These are phyloP conservation scores for Mortierella sp. DNA, from an alignment of 371 early-diverging fungal genomes.

Conservation along the genomic window DNA sequence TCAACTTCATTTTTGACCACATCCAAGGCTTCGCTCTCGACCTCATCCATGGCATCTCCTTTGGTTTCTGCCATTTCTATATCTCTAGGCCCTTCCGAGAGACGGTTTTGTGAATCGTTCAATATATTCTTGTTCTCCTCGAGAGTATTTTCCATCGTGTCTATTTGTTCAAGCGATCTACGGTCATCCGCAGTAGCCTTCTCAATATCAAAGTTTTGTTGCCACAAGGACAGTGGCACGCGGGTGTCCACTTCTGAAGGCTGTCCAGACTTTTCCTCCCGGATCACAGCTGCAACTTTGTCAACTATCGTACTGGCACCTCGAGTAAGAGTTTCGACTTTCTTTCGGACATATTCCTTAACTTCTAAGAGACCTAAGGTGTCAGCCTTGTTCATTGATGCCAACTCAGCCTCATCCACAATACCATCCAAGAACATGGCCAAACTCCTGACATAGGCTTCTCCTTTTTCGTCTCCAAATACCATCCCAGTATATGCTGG, in stretches of 20 bases:
- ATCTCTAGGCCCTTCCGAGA: slow-evolving; percentile 13
- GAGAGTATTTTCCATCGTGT: slow-evolving; percentile 1
- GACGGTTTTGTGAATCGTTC: slow-evolving; percentile 7
- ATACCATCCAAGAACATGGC: slow-evolving; percentile 70
- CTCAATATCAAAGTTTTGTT: slow-evolving; percentile 21
- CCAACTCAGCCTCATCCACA: slow-evolving; percentile 22
- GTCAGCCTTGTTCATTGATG: slow-evolving; percentile 18
- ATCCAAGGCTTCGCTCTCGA: not conserved
- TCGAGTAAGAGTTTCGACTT: slow-evolving; percentile 42
- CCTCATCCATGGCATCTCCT: not conserved
- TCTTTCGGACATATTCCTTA: slow-evolving; percentile 29
- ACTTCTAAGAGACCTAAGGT: slow-evolving; percentile 31
- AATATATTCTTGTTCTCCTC: not conserved
- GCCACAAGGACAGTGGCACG: slow-evolving; percentile 34
- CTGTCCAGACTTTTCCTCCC: slow-evolving; percentile 32
- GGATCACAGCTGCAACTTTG: slow-evolving; percentile 43
- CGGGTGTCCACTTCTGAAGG: slow-evolving; percentile 27
- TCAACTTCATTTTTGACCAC: not conserved
- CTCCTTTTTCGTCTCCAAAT: slow-evolving; percentile 73
- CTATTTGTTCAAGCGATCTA: not conserved
- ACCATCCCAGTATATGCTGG: slow-evolving; percentile 70
- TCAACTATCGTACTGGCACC: slow-evolving; percentile 52
- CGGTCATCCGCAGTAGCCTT: not conserved
- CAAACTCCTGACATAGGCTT: slow-evolving; percentile 74
- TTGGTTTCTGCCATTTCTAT: slow-evolving; percentile 24